Evolutionary conservation across 306 rosid genomes (phyloP), one percentile per base, ranked within the genome.

Genomic region (Trifolium fragiferum): DNA sequence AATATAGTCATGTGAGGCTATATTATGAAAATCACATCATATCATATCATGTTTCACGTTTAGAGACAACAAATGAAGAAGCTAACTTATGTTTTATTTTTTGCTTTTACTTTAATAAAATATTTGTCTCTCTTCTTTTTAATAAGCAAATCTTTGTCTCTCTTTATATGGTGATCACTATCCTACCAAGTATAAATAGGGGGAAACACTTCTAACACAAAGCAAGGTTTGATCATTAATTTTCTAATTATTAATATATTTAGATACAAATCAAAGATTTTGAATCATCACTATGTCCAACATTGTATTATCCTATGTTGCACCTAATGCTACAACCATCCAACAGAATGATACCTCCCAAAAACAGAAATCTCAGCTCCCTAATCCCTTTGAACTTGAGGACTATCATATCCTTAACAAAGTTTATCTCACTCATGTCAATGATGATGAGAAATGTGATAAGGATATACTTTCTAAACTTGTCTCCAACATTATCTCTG

Each of bases 381-480:
- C 77, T 7, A 62, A 78, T 49, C 82, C 82, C 7, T 50, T 78
- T 27, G 27, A 23, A 0, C 76, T 70, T 25, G 23, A 18, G 2
- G 72, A 50, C 12, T 3, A 8, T 61, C 15, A 50, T 19, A 78
- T 78, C 72, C 72, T 63, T 4, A 1, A 38, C 77, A 78, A 61
- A 18, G 77, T 71, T 50, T 70, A 70, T 78, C 72, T 62, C 18
- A 70, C 72, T 4, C 82, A 78, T 2, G 49, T 70, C 82, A 70
- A 62, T 16, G 82, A 70, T 18, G 66, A 62, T 5, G 41, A 13
- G 25, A 47, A 49, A 14, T 70, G 12, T 32, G 72, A 78, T 21
- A 63, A 4, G 15, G 57, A 62, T 0, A 14, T 10, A 27, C 77
- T 78, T 78, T 18, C 13, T 19, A 27, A 13, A 12, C 82, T 78